Evolutionary conservation across 495 filamentous ascomycete genomes (phyloP), one percentile per base, ranked within the genome.

Genomic region (Ascodesmis nigricans): DNA sequence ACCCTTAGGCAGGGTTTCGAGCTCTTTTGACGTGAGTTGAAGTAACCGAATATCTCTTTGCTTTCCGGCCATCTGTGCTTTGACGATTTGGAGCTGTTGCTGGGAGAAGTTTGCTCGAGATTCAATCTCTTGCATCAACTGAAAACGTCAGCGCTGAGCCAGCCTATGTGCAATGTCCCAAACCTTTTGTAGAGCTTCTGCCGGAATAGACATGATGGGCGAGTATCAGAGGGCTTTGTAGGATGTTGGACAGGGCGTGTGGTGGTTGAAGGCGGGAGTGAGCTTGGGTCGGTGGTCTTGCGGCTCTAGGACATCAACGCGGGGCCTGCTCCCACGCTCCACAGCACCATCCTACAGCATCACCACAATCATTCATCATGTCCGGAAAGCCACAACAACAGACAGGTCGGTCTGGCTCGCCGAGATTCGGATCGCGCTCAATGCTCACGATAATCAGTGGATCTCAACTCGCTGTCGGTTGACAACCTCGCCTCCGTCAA

Each of bases 71-170:
- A 91, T 72, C 55, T 92, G 82, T 5, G 78, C 67, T 49, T 78
- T 77, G 40, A 84, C 81, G 40, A 91, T 63, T 44, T 67, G 67
- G 49, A 95, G 82, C 47, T 95, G 82, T 53, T 92, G 84, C 53
- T 92, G 81, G 15, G 90, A 77, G 36, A 71, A 67, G 16, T 78
- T 60, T 3, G 83, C 81, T 47, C 81, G 80, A 33, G 75, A 67
- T 55, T 93, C 84, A 46, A 97, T 91, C 55, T 95, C 87, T 56
- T 78, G 75, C 48, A 92, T 66, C 35, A 97, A 64, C 87, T 97
- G 47, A 33, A 33, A 16, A 33, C 15, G 19, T 22, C 15, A 16
- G 9, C 28, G 31, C 19, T 8, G 3, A 22, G 11, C 7, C 21
- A 25, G 17, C 21, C 28, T 24, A 32, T 20, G 23, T 26, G 17